phyloP scores from a whole-genome alignment of 2,329 filamentous ascomycete species.

The Microcyclospora pomicola region DNA sequence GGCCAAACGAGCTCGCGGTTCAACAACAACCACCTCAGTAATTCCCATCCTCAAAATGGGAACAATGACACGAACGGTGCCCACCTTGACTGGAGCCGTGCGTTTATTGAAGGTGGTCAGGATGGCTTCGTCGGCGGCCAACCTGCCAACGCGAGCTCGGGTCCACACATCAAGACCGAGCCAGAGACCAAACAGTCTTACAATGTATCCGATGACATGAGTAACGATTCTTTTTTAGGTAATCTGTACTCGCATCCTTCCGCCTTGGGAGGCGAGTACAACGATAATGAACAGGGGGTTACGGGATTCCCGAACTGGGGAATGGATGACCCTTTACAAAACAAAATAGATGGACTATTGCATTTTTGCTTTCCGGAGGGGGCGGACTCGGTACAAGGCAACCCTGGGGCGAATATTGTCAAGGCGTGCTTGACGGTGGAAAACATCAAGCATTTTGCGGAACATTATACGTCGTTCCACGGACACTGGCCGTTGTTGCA shows the following conservation, averaged over 20 bases:
- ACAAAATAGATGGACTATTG: constrained; percentile 31
- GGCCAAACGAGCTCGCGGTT: constrained; percentile 25
- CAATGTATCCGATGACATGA: constrained; percentile 27
- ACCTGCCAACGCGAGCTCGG: constrained; percentile 30
- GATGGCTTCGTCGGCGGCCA: constrained; percentile 33
- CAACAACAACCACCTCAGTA: constrained; percentile 23
- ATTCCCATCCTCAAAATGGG: constrained; percentile 15
- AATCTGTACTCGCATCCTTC: constrained; percentile 33
- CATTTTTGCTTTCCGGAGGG: constrained; percentile 43
- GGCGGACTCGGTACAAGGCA: constrained; percentile 40
- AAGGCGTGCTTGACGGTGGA: constrained; percentile 48
- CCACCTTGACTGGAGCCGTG: constrained; percentile 31
- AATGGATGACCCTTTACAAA: constrained; percentile 32
- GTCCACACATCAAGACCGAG: constrained; percentile 27
- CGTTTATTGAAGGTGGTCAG: constrained; percentile 32
- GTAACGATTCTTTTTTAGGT: constrained; percentile 36
- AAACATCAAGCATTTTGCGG: constrained; percentile 57
- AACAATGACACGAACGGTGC: constrained; percentile 19
- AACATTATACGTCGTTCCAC: constrained; percentile 59
- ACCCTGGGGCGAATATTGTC: constrained; percentile 32
- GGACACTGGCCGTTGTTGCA: constrained; percentile 62
- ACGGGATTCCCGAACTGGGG: constrained; percentile 28
- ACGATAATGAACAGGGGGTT: constrained; percentile 18
- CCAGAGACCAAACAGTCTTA: constrained; percentile 29
- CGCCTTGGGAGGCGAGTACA: constrained; percentile 28